Percentiles rank a stretch among this genome's conserved stretches.
Conservation (phyloP, 2,329 filamentous ascomycete genomes). For the Huntiella decipiens region DNA sequence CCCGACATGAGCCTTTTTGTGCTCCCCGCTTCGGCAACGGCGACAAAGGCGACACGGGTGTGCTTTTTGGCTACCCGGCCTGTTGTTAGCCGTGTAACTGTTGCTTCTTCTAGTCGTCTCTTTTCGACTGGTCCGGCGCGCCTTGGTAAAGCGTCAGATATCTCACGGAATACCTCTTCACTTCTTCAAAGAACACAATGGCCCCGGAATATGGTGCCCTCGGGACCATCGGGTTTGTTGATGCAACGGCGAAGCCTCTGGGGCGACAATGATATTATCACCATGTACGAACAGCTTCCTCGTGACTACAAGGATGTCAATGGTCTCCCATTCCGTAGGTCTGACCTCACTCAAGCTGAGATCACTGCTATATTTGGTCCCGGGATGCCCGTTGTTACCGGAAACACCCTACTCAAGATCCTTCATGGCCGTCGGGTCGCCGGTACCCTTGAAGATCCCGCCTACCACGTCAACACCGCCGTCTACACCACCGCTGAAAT, state of each 20-base stretch:
- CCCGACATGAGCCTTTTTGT: conserved; percentile 10
- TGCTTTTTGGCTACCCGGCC: conserved; percentile 6
- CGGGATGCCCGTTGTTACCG: conserved; percentile 23
- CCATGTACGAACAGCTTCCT: conserved; percentile 39
- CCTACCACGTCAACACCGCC: conserved; percentile 27
- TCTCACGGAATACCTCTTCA: conserved; percentile 1
- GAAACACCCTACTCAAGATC: conserved; percentile 36
- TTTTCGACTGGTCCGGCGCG: conserved; percentile 3
- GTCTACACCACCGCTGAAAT: conserved; percentile 25
- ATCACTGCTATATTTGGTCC: conserved; percentile 30
- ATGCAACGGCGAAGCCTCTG: conserved; percentile 5
- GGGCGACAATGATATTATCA: conserved; percentile 20
- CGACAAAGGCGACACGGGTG: conserved; percentile 4
- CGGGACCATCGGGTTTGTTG: not conserved
- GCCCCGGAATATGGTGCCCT: conserved; percentile 3
- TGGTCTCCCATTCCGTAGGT: conserved; percentile 33
- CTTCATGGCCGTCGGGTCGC: conserved; percentile 45
- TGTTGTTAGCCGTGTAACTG: not conserved
- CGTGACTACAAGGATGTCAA: conserved; percentile 33
- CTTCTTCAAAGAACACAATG: conserved; percentile 8
- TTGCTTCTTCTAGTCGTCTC: conserved; percentile 4
- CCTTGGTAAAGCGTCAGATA: not conserved
- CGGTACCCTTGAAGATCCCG: conserved; percentile 42
- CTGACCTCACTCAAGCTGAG: conserved; percentile 30
- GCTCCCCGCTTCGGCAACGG: conserved; percentile 8